Base-by-base conservation (phyloP, 2,329 filamentous ascomycete species). In the Proliferodiscus dingleyae region DNA sequence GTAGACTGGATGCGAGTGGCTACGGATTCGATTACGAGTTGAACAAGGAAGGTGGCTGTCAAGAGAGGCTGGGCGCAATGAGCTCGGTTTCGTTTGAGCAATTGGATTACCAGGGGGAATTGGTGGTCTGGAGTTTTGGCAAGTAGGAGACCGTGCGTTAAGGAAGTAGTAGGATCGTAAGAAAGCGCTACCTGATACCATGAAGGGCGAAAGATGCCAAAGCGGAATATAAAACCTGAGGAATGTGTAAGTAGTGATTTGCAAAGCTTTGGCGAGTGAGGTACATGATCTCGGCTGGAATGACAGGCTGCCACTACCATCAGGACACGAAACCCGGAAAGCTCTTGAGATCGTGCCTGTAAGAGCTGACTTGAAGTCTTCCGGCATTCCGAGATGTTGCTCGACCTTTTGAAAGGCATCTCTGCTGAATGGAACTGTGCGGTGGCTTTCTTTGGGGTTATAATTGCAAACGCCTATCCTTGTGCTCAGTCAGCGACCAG, bases 111-210 rank as follows among this genome's bases (percentile, higher is more conserved):
- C 5, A 23, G n/a, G 3, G 22, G 32, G 8, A 30, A 46, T n/a
- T 26, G 8, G 21, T 46, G 33, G 22, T 39, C 29, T 8, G 3
- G 9, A 10, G 39, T 15, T 18, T 28, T 29, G 43, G 32, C 8
- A 19, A 43, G 33, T 21, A 43, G 22, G 26, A 45, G 33, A 16
- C 18, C 43, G 24, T 42, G 22, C 10, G 43, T 43, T 3, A 45
- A 11, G 15, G 39, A 29, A 10, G 22, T 42, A 7, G 29, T 5
- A 9, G 38, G 43, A n/a, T 37, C 23, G 19, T 49, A 34, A 18
- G 13, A 38, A 10, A 43, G 15, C 6, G 38, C 42, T 5, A 46
- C 10, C 13, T 49, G 43, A 29, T 49, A 49, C 15, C 34, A 43
- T 2, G 37, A 26, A n/a, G 26, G 33, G 30, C 22, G 33, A 9